These are phyloP conservation scores for Lichenothelia convexa DNA, from an alignment of 495 filamentous ascomycete species.

Conservation along the genomic window DNA sequence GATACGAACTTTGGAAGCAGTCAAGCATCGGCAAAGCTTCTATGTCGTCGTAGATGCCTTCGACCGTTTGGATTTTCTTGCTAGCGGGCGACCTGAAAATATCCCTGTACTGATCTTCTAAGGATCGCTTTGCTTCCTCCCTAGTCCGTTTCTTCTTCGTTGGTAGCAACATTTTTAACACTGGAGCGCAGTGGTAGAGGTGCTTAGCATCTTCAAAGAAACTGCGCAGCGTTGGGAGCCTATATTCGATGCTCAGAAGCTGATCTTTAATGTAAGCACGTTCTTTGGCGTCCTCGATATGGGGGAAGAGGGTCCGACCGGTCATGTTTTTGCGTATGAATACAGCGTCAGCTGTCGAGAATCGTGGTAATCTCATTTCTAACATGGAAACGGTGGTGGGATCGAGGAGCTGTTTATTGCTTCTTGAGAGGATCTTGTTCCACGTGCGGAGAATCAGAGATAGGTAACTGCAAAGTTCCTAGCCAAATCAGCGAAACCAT, in stretches of 20 bases:
- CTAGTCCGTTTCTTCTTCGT: conserved; percentile 9
- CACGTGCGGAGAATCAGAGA: not conserved
- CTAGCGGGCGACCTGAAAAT: conserved; percentile 1
- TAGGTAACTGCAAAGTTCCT: conserved; percentile 3
- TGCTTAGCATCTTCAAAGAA: conserved; percentile 20
- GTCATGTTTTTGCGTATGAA: not conserved
- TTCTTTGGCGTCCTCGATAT: not conserved
- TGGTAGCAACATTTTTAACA: conserved; percentile 15
- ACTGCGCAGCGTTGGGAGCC: conserved; percentile 14
- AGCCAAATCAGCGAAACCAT: too few species aligned
- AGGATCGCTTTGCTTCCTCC: not conserved
- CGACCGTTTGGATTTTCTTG: conserved; percentile 3
- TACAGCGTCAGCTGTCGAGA: not conserved
- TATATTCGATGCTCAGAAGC: conserved; percentile 2
- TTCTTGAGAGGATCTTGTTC: not conserved
- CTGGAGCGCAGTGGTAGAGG: conserved; percentile 12
- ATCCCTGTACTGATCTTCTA: not conserved
- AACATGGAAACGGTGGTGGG: not conserved
- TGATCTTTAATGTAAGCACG: not conserved
- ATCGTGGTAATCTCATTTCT: not conserved
- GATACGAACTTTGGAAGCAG: not conserved
- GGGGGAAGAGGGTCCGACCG: not conserved
- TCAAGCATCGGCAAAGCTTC: conserved; percentile 3
- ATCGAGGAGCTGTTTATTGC: not conserved
- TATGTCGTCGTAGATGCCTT: conserved; percentile 4